Evolutionary conservation across 257 asterid genomes (phyloP).

Genomic region (Gentiana macrophylla): DNA sequence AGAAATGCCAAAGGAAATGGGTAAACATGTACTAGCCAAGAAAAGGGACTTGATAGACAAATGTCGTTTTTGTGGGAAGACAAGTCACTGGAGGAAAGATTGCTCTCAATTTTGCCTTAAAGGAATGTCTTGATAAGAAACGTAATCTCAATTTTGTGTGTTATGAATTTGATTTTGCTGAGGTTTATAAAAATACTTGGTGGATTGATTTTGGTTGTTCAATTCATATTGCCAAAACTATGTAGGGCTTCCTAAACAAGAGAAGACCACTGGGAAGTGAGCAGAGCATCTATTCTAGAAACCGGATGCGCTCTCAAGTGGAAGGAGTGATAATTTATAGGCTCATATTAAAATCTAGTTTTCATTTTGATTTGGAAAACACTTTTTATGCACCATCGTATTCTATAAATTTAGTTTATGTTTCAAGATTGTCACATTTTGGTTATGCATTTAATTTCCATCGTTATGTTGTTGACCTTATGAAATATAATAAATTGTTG

Average conservation of each 20-base stretch:
- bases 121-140: too few species aligned
- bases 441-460: not conserved
- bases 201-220: not conserved
- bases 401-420: too few species aligned
- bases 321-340: not conserved
- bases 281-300: not conserved
- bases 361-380: not conserved
- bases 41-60: too few species aligned
- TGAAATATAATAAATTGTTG: not conserved
- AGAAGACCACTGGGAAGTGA: not conserved
- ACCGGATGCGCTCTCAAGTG: not conserved
- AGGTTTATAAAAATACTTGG: not conserved
- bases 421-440: not conserved
- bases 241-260: conserved; percentile 3
- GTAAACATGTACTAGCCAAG: too few species aligned
- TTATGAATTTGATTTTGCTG: too few species aligned
- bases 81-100: too few species aligned
- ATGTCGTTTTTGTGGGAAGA: too few species aligned
- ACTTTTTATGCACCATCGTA: not conserved
- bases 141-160: too few species aligned
- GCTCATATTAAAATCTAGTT: not conserved
- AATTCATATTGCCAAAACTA: not conserved
- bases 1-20: too few species aligned
- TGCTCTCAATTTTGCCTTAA: too few species aligned
- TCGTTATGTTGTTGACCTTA: not conserved